These are phyloP conservation scores for Aspergillus aculeatinus DNA, from an alignment of 2,329 filamentous ascomycete species.

Conservation along the genomic window DNA sequence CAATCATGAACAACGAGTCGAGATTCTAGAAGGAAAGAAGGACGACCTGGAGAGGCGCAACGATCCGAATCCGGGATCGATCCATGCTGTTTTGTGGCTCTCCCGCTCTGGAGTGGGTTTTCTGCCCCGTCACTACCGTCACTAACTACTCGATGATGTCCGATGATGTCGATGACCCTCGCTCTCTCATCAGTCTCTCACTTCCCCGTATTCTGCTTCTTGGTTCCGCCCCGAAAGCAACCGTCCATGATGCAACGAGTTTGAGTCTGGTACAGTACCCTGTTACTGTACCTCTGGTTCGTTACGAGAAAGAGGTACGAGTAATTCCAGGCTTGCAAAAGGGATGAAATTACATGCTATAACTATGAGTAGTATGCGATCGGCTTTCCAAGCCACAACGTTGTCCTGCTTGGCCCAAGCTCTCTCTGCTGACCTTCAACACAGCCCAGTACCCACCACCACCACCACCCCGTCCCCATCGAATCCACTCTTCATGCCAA, in stretches of 20 bases:
- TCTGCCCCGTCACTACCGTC: background rate
- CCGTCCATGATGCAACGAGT: slow-evolving; percentile 3
- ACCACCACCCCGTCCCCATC: slow-evolving; percentile 2
- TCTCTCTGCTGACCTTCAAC: slow-evolving; percentile 10
- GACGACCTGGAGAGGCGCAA: background rate
- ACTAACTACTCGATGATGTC: background rate
- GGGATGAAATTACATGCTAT: too few relatives aligned
- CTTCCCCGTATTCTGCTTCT: background rate
- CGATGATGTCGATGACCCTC: slow-evolving; percentile 6
- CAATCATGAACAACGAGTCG: background rate
- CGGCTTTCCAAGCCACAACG: slow-evolving; percentile 6
- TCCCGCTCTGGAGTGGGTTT: background rate
- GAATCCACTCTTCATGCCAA: background rate
- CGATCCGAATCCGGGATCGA: background rate
- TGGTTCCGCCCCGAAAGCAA: background rate
- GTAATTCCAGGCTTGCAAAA: too few relatives aligned
- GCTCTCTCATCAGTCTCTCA: too few relatives aligned
- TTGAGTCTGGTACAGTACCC: background rate
- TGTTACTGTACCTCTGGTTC: background rate
- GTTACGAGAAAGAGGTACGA: background rate
- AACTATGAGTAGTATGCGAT: background rate
- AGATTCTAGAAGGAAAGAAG: background rate
- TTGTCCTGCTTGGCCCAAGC: slow-evolving; percentile 11
- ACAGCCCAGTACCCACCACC: background rate
- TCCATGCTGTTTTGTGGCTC: background rate